These are phyloP conservation scores for Cyphellophora attinorum DNA, from an alignment of 2,329 filamentous ascomycete species.

Conservation along the genomic window DNA sequence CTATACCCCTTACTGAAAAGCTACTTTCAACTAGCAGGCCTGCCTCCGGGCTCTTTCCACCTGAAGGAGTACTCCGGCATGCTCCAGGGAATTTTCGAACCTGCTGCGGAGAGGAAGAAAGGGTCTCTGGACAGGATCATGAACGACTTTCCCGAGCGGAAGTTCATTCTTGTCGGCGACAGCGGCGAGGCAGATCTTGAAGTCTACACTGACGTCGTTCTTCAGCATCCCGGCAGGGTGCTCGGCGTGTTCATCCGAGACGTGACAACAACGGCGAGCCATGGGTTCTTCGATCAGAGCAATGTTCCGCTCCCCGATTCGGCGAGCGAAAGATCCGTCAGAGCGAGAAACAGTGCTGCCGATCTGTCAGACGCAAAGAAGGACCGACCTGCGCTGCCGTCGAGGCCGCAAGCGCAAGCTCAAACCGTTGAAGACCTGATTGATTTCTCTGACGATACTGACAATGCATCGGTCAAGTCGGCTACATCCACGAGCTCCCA, in stretches of 20 bases:
- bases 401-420: slow-evolving; percentile 20
- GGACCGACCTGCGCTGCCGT: slow-evolving; percentile 30
- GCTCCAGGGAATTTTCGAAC: slow-evolving; percentile 96
- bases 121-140: slow-evolving; percentile 77
- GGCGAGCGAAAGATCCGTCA: neutral
- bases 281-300: slow-evolving; percentile 69
- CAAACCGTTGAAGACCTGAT: slow-evolving; percentile 23
- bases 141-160: slow-evolving; percentile 77
- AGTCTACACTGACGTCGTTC: slow-evolving; percentile 87
- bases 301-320: slow-evolving; percentile 18
- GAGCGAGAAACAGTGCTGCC: neutral
- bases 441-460: slow-evolving; percentile 28
- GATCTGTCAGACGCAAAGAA: slow-evolving; percentile 17
- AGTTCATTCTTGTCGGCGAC: slow-evolving; percentile 86
- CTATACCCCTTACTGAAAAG: slow-evolving; percentile 80
- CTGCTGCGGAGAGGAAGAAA: slow-evolving; percentile 89
- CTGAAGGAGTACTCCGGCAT: slow-evolving; percentile 94
- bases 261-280: slow-evolving; percentile 68
- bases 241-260: slow-evolving; percentile 89
- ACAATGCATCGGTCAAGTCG: slow-evolving; percentile 15
- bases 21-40: slow-evolving; percentile 69
- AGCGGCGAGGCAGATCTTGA: slow-evolving; percentile 95
- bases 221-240: slow-evolving; percentile 73
- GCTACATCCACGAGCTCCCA: slow-evolving; percentile 11
- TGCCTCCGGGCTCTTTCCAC: slow-evolving; percentile 85